phyloP scores from a whole-genome alignment of 202 grass and related monocot species.

The Carex sylvatica region DNA sequence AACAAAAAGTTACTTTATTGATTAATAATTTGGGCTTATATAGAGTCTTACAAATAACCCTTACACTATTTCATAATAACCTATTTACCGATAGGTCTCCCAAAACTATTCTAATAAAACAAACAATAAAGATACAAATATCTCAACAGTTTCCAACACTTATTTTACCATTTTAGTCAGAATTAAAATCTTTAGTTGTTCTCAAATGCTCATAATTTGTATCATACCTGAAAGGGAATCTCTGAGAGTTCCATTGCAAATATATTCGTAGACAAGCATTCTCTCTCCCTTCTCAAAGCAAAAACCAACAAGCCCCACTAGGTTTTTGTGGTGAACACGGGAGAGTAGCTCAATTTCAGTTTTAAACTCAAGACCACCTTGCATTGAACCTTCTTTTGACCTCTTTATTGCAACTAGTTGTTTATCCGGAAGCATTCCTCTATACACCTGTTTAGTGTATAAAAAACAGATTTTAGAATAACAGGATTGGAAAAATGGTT shows the following conservation, averaged over 20 bases:
- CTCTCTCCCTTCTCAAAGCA: slow-evolving; percentile 85
- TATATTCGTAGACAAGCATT: slow-evolving; percentile 88
- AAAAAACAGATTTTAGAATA: neutral
- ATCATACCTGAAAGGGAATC: slow-evolving; percentile 61
- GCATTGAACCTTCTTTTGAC: slow-evolving; percentile 77
- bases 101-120: no score
- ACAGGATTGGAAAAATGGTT: neutral
- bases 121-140: no score
- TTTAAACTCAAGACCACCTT: slow-evolving; percentile 88
- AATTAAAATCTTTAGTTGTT: neutral
- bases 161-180: neutral
- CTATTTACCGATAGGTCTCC: no score
- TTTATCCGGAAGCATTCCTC: slow-evolving; percentile 61
- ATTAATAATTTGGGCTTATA: no score
- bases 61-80: no score
- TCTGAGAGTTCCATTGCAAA: slow-evolving; percentile 66
- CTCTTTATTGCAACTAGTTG: slow-evolving; percentile 80
- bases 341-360: slow-evolving; percentile 92
- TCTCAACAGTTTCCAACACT: neutral
- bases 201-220: neutral
- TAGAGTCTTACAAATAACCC: no score
- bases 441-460: slow-evolving; percentile 57
- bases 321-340: slow-evolving; percentile 88
- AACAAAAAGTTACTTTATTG: no score
- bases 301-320: slow-evolving; percentile 80